phyloP scores from a whole-genome alignment of 257 asterid species.

The Solanum arcanum region DNA sequence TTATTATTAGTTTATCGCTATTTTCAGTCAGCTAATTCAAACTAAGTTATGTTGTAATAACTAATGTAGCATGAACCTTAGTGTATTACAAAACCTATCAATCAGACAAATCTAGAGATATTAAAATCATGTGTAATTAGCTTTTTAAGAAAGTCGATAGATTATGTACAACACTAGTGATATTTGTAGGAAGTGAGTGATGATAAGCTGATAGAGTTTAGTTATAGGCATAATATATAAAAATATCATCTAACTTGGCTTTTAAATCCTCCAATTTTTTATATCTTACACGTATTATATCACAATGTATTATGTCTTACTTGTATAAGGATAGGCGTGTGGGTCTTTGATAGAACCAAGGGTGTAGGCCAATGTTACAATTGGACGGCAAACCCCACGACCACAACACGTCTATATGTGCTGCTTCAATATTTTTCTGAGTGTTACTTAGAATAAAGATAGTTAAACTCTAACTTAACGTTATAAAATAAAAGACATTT shows the following conservation, averaged over 20 bases:
- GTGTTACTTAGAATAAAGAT: neutral
- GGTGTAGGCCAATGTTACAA: neutral
- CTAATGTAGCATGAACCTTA: neutral
- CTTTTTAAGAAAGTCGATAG: neutral
- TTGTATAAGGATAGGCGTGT: neutral
- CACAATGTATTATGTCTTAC: too few species aligned
- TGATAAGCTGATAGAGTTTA: neutral
- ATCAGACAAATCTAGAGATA: neutral
- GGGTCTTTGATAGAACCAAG: neutral
- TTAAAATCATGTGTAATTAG: neutral
- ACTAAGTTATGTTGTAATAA: neutral
- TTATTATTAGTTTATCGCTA: neutral
- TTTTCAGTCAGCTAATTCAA: neutral
- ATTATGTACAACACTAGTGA: neutral
- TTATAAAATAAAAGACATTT: neutral
- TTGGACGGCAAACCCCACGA: neutral
- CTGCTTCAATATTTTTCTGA: too few species aligned
- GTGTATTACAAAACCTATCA: neutral
- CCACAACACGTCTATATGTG: neutral
- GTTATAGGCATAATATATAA: too few species aligned
- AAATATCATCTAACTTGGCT: too few species aligned
- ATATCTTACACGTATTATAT: too few species aligned
- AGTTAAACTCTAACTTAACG: neutral
- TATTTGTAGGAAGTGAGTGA: neutral
- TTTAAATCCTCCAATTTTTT: too few species aligned